Base-by-base conservation (phyloP, 306 rosid genomes). In the Lagenaria siceraria region DNA sequence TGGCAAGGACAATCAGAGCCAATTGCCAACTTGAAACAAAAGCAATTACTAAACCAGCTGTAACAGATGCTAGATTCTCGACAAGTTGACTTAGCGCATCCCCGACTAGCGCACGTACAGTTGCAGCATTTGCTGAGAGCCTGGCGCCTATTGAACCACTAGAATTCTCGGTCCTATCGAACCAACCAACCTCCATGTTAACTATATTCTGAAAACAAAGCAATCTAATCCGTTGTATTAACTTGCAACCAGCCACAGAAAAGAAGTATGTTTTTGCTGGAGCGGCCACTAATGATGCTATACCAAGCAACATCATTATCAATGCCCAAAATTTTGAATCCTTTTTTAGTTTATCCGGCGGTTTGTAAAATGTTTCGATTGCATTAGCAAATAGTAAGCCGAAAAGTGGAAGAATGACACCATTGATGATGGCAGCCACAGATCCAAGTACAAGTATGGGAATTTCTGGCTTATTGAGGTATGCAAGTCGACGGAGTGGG, bases 121-220 rank as follows among this genome's bases (percentile, higher is more conserved):
- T 80, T 40, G 91, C 89, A 10, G 87, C 92, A 85, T 93, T 93
- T 24, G 85, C 69, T 4, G 98, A 90, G 73, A 93, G 89, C 85
- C 93, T 85, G 19, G 95, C 89, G 11, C 94, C 96, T 17, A 93
- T 84, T 63, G 88, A 78, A 60, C 98, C 91, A 70, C 92, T 90
- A 36, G 96, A 90, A 83, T 93, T 81, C 72, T 90, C 92, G 17
- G 77, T 78, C 61, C 86, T 79, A 42, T 92, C 97, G 61, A 90
- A 92, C 97, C 97, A 90, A 68, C 88, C 82, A 74, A 90, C 79
- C 85, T 92, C 97, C 93, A 88, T 89, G 80, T 86, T 82, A 82
- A 89, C 82, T 68, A 90, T 84, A 79, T 86, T 90, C 81, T 90
- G 84, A 18, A 89, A 92, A 70, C 92, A 89, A 85, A 85, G 85